Conservation (phyloP, 345 rosid species). For the Microthlaspi erraticum region DNA sequence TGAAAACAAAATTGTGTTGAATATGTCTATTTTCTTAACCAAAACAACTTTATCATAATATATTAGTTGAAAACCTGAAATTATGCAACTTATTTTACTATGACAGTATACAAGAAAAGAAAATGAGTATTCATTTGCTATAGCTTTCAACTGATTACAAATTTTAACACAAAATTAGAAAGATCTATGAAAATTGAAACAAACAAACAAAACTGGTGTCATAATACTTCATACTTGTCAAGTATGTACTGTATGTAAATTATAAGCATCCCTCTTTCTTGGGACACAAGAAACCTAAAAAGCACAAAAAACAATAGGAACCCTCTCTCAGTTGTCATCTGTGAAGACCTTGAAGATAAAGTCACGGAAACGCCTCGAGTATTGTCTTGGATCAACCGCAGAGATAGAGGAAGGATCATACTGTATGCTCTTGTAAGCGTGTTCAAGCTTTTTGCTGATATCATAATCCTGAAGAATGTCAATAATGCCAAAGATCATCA, state of each 20-base stretch:
- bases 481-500: constrained; percentile 84
- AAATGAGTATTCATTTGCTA: constrained; percentile 11
- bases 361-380: constrained; percentile 82
- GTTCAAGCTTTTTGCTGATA: constrained; percentile 92
- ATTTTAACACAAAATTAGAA: constrained; percentile 1
- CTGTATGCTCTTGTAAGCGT: constrained; percentile 83
- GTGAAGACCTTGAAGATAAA: constrained; percentile 70
- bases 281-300: constrained; percentile 26
- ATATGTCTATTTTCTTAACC: no score
- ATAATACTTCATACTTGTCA: not conserved
- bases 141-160: constrained; percentile 18
- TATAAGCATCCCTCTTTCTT: constrained; percentile 19
- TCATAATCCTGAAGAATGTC: constrained; percentile 95
- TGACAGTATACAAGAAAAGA: not conserved
- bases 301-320: not conserved
- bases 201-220: constrained; percentile 5
- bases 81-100: not conserved
- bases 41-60: no score
- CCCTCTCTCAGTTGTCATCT: constrained; percentile 52
- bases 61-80: not conserved
- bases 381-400: constrained; percentile 87
- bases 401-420: constrained; percentile 86
- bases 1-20: not conserved
- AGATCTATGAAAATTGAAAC: constrained; percentile 2
- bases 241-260: not conserved